phyloP scores from a whole-genome alignment of 331 rosid species.

The Dryas integrifolia region DNA sequence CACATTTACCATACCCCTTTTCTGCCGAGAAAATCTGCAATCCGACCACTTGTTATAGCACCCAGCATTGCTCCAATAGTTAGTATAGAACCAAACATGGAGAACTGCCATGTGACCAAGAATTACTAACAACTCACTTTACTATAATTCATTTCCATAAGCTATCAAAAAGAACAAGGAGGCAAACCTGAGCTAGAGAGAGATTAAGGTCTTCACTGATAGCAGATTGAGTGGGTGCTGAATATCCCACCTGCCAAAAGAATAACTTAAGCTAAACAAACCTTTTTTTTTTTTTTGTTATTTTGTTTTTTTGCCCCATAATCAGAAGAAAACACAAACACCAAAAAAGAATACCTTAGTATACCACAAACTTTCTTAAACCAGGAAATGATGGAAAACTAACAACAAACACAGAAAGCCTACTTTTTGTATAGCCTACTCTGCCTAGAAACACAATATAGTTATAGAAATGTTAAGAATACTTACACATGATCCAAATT shows the following conservation, averaged over 20 bases:
- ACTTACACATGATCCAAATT: constrained; percentile 88
- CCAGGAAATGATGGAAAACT: not conserved
- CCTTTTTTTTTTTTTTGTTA: constrained; percentile 17
- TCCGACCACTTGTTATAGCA: constrained; percentile 63
- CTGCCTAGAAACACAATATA: not conserved
- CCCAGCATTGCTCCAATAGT: constrained; percentile 95
- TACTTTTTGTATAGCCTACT: not conserved
- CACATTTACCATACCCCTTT: constrained; percentile 61
- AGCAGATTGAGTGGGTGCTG: constrained; percentile 55
- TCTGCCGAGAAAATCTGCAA: constrained; percentile 67
- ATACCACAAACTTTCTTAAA: constrained; percentile 11
- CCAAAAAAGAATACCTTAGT: constrained; percentile 24
- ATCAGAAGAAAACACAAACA: constrained; percentile 26
- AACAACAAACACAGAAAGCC: not conserved
- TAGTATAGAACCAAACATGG: constrained; percentile 79
- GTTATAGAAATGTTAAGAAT: not conserved
- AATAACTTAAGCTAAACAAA: constrained; percentile 34
- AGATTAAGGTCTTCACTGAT: constrained; percentile 50
- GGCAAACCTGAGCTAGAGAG: constrained; percentile 39
- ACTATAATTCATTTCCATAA: not conserved
- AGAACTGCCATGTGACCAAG: constrained; percentile 50
- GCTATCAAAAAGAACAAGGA: not conserved
- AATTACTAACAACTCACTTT: constrained; percentile 6
- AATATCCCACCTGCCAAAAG: constrained; percentile 52
- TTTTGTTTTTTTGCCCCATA: constrained; percentile 32